A percentile compares a stretch with the other conserved stretches of the same genome.
Evolutionary conservation across 768 basidiomycete genomes (phyloP).

Genomic region (Strobilomyces confusus): DNA sequence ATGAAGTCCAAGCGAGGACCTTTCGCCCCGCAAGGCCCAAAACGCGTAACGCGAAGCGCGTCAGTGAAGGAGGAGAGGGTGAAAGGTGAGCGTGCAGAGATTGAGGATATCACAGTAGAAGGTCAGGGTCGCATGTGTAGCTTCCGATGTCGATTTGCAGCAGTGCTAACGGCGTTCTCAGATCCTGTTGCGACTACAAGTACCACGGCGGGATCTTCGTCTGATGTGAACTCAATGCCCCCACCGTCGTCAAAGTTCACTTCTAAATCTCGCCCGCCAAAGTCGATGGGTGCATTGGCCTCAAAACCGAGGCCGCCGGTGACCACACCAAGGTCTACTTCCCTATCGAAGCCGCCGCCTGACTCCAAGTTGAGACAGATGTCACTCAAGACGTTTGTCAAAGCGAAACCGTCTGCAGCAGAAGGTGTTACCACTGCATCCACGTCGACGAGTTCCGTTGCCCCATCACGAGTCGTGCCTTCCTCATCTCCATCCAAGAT

Average conservation of each 20-base stretch:
- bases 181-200: not conserved
- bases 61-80: conserved; percentile 24
- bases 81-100: not conserved
- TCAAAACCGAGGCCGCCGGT: conserved; percentile 6
- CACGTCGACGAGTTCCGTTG: conserved; percentile 7
- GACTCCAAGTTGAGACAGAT: conserved; percentile 23
- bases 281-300: not conserved
- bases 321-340: conserved; percentile 1
- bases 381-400: conserved; percentile 24
- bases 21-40: conserved; percentile 6
- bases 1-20: conserved; percentile 20
- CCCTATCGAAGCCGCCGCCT: conserved; percentile 10
- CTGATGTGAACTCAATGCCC: not conserved
- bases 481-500: conserved; percentile 28
- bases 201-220: not conserved
- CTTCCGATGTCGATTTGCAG: not conserved
- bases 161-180: conserved; percentile 5
- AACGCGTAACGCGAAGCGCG: conserved; percentile 27
- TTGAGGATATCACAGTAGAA: not conserved
- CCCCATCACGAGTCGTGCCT: conserved; percentile 2
- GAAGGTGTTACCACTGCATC: not conserved
- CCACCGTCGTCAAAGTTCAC: not conserved
- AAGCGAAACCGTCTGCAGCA: conserved; percentile 1
- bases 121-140: not conserved
- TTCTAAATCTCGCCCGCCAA: conserved; percentile 8